Conservation (phyloP, 495 filamentous ascomycete genomes). For the Penicillium manginii region DNA sequence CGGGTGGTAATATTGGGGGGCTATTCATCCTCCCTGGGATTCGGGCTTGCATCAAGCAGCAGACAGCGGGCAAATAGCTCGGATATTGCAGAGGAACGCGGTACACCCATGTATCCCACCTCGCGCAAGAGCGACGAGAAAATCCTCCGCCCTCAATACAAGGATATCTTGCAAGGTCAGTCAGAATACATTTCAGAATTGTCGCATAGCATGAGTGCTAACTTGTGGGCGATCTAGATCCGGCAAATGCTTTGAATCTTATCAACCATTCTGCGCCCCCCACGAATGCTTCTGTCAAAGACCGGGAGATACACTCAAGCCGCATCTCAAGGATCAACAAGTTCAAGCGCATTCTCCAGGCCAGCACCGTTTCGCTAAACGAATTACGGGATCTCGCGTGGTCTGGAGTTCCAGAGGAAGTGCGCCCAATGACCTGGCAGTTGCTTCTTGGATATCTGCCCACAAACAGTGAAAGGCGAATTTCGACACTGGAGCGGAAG, state of each 20-base stretch:
- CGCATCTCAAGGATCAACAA: conserved; percentile 96
- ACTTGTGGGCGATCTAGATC: conserved; percentile 59
- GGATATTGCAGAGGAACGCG: conserved; percentile 89
- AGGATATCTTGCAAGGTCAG: conserved; percentile 83
- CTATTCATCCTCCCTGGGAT: conserved; percentile 37
- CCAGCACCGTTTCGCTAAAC: conserved; percentile 80
- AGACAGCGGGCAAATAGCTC: conserved; percentile 71
- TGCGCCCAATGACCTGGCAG: conserved; percentile 98
- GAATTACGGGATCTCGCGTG: conserved; percentile 86
- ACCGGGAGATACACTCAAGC: conserved; percentile 83
- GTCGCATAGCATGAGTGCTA: neutral
- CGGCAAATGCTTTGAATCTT: conserved; percentile 91
- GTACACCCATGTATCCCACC: conserved; percentile 83
- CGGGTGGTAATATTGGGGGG: conserved; percentile 40
- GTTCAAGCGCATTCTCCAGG: conserved; percentile 93
- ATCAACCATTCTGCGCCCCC: conserved; percentile 84
- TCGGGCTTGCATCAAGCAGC: conserved; percentile 33
- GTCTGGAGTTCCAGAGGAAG: conserved; percentile 92
- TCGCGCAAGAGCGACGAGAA: conserved; percentile 89
- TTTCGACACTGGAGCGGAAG: conserved; percentile 90
- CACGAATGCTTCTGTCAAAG: conserved; percentile 75
- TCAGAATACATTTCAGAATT: conserved; percentile 13
- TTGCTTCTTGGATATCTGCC: conserved; percentile 93
- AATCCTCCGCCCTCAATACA: conserved; percentile 94
- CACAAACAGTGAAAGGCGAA: conserved; percentile 87